Conservation (phyloP, 148 eudicot species). For the Drosera capensis region DNA sequence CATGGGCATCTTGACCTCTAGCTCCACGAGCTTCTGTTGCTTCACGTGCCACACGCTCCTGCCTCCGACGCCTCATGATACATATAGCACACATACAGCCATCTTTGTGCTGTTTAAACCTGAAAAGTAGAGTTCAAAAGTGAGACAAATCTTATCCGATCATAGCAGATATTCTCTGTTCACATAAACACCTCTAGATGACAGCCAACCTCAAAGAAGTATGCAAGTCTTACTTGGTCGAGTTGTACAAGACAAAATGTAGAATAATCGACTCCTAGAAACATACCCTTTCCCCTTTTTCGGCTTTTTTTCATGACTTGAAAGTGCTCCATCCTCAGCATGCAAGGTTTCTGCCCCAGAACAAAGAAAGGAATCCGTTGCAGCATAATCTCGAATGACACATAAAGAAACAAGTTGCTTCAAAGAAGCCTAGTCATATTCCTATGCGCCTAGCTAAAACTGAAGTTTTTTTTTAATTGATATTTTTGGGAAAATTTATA, state of each 20-base stretch:
- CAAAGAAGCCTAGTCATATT: too few relatives aligned
- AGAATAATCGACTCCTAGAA: too few relatives aligned
- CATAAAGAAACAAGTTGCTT: not conserved
- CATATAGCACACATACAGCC: slow-evolving; percentile 96
- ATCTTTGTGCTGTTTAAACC: slow-evolving; percentile 84
- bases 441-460: too few relatives aligned
- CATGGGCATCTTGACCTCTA: slow-evolving; percentile 27
- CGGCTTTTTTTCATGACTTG: slow-evolving; percentile 41
- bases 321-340: slow-evolving; percentile 34
- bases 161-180: not conserved
- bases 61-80: slow-evolving; percentile 89
- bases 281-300: slow-evolving; percentile 68
- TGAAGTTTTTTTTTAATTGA: too few relatives aligned
- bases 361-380: not conserved
- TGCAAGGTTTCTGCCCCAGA: slow-evolving; percentile 39
- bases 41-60: slow-evolving; percentile 67
- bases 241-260: too few relatives aligned
- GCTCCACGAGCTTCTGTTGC: slow-evolving; percentile 55
- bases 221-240: too few relatives aligned
- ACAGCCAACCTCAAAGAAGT: not conserved
- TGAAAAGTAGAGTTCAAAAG: slow-evolving; percentile 11
- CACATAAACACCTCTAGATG: not conserved
- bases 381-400: not conserved
- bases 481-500: too few relatives aligned
- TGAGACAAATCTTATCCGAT: not conserved